Base-by-base conservation (phyloP, 805 yeast genomes). In the Schwanniomyces occidentalis region DNA sequence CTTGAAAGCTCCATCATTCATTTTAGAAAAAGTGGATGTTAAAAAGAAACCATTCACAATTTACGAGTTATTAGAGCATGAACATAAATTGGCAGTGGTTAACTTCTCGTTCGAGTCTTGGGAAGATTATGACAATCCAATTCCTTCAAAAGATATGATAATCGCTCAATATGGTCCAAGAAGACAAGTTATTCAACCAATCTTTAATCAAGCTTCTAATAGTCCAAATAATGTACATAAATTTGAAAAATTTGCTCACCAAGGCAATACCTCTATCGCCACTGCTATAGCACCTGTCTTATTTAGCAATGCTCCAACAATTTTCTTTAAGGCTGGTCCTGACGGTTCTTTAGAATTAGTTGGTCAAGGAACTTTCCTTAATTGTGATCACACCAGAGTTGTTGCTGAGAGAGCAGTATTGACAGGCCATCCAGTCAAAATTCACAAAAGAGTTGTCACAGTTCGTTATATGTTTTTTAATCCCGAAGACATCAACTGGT, bases 391-490 rank as follows among this genome's bases (percentile, higher is more conserved):
- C 52, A 75, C 82, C 9, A 77, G 98, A 60, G 74, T 91, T 16
- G 56, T 90, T 35, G 95, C 95, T 20, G 89, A 91, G 73, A 77
- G 98, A 57, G 82, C 83, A 4, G 80, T 93, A 5, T 66, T 93
- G 35, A 93, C 98, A 0, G 99, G 99, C 38, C 89, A 88, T 48
- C 95, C 97, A 27, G 81, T 89, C 63, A 93, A 90, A 71, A 90
- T 93, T 51, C 97, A 95, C 71, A 91, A 87, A 67, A 78, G 75
- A 41, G 85, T 90, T 25, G 87, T 93, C 44, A 93, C 99, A 2
- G 76, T 93, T 39, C 82, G 98, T 48, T 93, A 89, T 75, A 93
- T 93, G 99, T 93, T 93, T 72, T 91, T 91, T 80, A 87, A 82
- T 53, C 67, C 86, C 8, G 87, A 85, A 30, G 99, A 93, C 57